Conservation (phyloP, 2,329 filamentous ascomycete species). For the Penicillium sp. region DNA sequence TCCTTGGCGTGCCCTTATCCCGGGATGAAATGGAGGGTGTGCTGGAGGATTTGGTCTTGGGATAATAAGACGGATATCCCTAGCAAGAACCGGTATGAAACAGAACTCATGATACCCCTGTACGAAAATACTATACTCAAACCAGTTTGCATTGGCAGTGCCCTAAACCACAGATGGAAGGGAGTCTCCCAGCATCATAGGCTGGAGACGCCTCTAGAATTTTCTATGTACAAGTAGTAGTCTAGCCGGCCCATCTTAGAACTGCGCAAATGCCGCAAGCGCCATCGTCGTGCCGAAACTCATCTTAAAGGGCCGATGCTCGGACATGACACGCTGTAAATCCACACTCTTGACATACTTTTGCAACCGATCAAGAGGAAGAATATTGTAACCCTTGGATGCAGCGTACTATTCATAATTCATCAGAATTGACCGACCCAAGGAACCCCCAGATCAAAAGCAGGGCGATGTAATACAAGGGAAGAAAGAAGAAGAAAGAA, state of each 20-base stretch:
- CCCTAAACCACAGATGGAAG: background rate
- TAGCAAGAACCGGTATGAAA: conserved; percentile 4
- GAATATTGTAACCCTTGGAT: conserved; percentile 51
- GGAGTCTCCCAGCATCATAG: background rate
- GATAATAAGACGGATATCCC: conserved; percentile 22
- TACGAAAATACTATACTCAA: conserved; percentile 18
- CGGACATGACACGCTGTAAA: conserved; percentile 41
- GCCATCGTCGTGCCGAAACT: conserved; percentile 52
- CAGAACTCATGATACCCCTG: conserved; percentile 40
- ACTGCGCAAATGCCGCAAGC: conserved; percentile 51
- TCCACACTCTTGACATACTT: conserved; percentile 47
- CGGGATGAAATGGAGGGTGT: conserved; percentile 88
- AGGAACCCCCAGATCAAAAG: no score
- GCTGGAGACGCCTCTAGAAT: background rate
- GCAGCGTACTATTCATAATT: conserved; percentile 44
- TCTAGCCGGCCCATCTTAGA: conserved; percentile 25
- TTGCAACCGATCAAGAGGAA: conserved; percentile 47
- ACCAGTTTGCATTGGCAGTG: conserved; percentile 14
- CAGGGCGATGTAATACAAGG: no score
- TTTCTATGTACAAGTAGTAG: conserved; percentile 18
- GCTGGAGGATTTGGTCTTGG: conserved; percentile 71
- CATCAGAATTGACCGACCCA: conserved; percentile 10
- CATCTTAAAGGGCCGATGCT: conserved; percentile 51
- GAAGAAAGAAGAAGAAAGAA: background rate
- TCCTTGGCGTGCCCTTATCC: conserved; percentile 81